A percentile compares a stretch with the other conserved stretches of the same genome.
Conservation (phyloP, 192 early-diverging fungal genomes). For the Backusella westeae region DNA sequence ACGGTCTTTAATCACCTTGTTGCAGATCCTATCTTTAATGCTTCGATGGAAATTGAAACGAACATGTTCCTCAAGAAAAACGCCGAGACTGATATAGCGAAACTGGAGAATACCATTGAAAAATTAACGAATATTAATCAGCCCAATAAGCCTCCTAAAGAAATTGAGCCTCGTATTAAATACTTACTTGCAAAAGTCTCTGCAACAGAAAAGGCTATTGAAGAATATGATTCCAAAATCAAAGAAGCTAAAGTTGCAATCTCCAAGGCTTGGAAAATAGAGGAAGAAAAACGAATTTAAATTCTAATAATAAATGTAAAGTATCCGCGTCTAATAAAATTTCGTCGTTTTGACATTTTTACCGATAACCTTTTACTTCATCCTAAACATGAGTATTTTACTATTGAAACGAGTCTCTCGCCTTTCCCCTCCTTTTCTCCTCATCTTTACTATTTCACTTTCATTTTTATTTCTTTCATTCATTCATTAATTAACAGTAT, state of each 20-base stretch:
- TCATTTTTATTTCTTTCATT: not conserved
- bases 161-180: constrained; percentile 39
- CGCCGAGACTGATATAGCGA: constrained; percentile 58
- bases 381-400: not conserved
- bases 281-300: constrained; percentile 4
- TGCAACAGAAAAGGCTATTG: constrained; percentile 16
- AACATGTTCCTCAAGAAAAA: constrained; percentile 56
- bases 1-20: constrained; percentile 78
- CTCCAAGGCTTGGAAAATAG: constrained; percentile 15
- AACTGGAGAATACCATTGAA: constrained; percentile 60
- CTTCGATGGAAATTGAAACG: constrained; percentile 77
- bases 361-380: not conserved
- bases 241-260: constrained; percentile 22
- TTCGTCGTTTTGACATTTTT: not conserved
- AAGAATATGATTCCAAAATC: constrained; percentile 26
- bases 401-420: not conserved
- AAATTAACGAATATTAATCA: constrained; percentile 54
- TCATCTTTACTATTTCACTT: not conserved
- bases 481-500: not conserved
- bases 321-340: not conserved
- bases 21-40: constrained; percentile 67
- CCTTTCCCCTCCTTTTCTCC: not conserved
- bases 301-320: not conserved
- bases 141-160: constrained; percentile 50
- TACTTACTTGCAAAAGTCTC: constrained; percentile 22